A percentile compares a stretch with the other conserved stretches of the same genome.
These are phyloP conservation scores for Xylariales sp. DNA, from an alignment of 2,329 filamentous ascomycete species.

Conservation along the genomic window DNA sequence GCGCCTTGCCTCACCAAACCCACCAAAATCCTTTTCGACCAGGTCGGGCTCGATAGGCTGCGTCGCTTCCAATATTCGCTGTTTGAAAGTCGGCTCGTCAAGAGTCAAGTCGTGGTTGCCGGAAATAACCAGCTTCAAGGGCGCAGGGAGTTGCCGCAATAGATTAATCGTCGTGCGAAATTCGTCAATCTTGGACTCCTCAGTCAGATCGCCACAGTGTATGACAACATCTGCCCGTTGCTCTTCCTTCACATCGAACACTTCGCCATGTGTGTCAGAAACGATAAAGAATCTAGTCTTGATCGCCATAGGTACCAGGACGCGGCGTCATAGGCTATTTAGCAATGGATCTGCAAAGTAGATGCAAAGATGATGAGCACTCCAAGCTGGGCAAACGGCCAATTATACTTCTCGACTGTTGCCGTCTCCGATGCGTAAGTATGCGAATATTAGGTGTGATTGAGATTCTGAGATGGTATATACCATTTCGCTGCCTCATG, in stretches of 20 bases:
- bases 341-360: too few relatives aligned
- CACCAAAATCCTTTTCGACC: slow-evolving; percentile 31
- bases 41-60: slow-evolving; percentile 12
- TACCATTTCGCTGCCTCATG: too few relatives aligned
- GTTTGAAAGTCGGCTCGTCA: slow-evolving; percentile 26
- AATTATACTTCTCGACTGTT: too few relatives aligned
- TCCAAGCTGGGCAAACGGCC: too few relatives aligned
- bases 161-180: slow-evolving; percentile 35
- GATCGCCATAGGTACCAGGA: slow-evolving; percentile 18
- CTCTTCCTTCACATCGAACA: slow-evolving; percentile 13
- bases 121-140: slow-evolving; percentile 49
- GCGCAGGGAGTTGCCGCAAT: slow-evolving; percentile 37
- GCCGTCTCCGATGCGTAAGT: too few relatives aligned
- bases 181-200: slow-evolving; percentile 35
- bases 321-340: neutral
- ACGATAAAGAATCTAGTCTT: slow-evolving; percentile 38
- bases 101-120: slow-evolving; percentile 50
- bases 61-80: slow-evolving; percentile 10
- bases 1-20: slow-evolving; percentile 28
- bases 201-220: slow-evolving; percentile 50
- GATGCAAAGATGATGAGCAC: too few relatives aligned
- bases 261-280: slow-evolving; percentile 39
- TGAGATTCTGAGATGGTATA: too few relatives aligned
- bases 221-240: slow-evolving; percentile 40
- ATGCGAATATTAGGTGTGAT: too few relatives aligned